phyloP scores from a whole-genome alignment of 257 asterid species.

The Nicotiana noctiflora region DNA sequence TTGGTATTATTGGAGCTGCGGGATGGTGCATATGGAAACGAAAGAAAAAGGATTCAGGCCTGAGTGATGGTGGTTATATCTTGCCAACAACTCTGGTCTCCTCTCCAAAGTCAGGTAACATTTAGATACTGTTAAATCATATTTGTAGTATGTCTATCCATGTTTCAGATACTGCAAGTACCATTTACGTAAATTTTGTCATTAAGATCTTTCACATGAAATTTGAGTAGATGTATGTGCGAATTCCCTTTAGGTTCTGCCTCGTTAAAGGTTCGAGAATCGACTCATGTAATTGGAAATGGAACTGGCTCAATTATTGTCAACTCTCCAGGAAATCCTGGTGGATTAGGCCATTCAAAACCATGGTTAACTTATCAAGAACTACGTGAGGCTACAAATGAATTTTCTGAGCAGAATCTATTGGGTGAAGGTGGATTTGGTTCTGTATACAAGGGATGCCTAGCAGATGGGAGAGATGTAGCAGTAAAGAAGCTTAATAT shows the following conservation, averaged over 20 bases:
- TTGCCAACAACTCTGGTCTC: slow-evolving; percentile 47
- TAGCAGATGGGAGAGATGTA: slow-evolving; percentile 68
- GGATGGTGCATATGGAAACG: slow-evolving; percentile 51
- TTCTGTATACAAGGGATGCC: slow-evolving; percentile 72
- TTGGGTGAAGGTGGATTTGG: slow-evolving; percentile 97
- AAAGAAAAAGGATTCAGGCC: slow-evolving; percentile 53
- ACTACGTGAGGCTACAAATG: slow-evolving; percentile 60
- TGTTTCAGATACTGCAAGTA: background rate
- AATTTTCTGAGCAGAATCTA: slow-evolving; percentile 58
- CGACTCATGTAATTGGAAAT: slow-evolving; percentile 29
- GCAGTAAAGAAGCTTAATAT: slow-evolving; percentile 78
- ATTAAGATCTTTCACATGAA: background rate
- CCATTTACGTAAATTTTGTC: background rate
- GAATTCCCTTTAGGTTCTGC: slow-evolving; percentile 44
- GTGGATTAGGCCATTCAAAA: slow-evolving; percentile 66
- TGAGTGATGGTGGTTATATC: slow-evolving; percentile 34
- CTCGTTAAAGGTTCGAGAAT: slow-evolving; percentile 42
- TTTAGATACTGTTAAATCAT: too few species aligned
- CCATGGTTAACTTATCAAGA: slow-evolving; percentile 68
- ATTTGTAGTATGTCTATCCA: too few species aligned
- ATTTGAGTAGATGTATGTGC: slow-evolving; percentile 5
- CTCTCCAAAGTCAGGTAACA: slow-evolving; percentile 56
- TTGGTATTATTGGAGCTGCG: slow-evolving; percentile 43
- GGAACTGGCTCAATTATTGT: slow-evolving; percentile 31
- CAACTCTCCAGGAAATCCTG: slow-evolving; percentile 34